These are phyloP conservation scores for Talaromyces stipitatus DNA, from an alignment of 495 filamentous ascomycete species.

Conservation along the genomic window DNA sequence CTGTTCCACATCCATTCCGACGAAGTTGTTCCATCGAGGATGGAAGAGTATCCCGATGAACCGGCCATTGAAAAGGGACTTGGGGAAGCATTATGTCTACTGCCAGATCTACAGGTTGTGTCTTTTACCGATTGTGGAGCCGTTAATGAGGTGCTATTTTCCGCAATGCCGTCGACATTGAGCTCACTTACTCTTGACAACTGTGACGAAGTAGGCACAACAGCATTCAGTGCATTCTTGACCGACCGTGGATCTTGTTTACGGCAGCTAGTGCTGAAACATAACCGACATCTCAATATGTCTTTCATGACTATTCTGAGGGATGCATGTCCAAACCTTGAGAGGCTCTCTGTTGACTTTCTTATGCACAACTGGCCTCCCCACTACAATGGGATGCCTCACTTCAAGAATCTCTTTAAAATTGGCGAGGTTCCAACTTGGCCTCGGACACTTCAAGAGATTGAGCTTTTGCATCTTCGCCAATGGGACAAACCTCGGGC, in stretches of 20 bases:
- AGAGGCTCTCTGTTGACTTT: constrained; percentile 63
- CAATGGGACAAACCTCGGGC: constrained; percentile 59
- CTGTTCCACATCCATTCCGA: constrained; percentile 58
- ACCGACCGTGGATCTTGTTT: constrained; percentile 53
- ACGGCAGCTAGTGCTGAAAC: constrained; percentile 56
- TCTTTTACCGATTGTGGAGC: constrained; percentile 60
- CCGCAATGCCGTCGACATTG: constrained; percentile 54
- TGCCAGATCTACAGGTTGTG: constrained; percentile 55
- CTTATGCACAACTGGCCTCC: constrained; percentile 53
- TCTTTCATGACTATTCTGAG: constrained; percentile 58
- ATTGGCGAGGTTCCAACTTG: constrained; percentile 59
- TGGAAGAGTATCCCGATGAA: constrained; percentile 9
- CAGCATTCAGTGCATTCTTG: constrained; percentile 53
- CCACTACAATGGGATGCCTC: constrained; percentile 62
- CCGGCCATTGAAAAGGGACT: constrained; percentile 35
- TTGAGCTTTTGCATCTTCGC: constrained; percentile 68
- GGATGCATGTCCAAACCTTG: constrained; percentile 56
- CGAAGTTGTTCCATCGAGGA: not conserved
- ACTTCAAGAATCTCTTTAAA: constrained; percentile 55
- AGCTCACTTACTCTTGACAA: constrained; percentile 62
- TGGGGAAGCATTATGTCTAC: constrained; percentile 45
- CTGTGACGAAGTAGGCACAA: constrained; percentile 58
- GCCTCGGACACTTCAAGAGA: constrained; percentile 57
- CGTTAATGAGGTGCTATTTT: constrained; percentile 51
- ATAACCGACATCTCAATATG: constrained; percentile 70